Percentiles rank a stretch among this genome's conserved stretches.
Evolutionary conservation across 257 asterid genomes (phyloP).

Genomic region (Gardenia jasminoides): DNA sequence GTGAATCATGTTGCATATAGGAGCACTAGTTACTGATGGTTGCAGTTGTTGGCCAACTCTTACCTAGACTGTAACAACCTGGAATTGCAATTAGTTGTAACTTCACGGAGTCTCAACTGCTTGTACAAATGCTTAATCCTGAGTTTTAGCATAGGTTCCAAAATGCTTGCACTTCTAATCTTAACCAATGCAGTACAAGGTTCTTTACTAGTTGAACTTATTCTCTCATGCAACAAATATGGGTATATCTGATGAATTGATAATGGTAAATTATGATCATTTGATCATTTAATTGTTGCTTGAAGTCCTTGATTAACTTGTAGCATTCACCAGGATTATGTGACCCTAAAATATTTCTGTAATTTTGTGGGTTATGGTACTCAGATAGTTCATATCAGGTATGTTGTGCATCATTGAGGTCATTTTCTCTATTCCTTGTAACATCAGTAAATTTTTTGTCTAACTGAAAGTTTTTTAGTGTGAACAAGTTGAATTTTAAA

Average conservation of each 20-base stretch:
- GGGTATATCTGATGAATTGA: background rate
- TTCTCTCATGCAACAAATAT: background rate
- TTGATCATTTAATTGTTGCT: background rate
- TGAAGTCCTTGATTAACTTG: background rate
- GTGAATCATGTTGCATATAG: background rate
- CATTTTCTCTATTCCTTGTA: background rate
- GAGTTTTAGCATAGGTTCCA: background rate
- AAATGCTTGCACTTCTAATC: background rate
- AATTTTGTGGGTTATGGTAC: background rate
- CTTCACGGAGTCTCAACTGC: background rate
- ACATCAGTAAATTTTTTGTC: background rate
- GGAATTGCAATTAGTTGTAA: background rate
- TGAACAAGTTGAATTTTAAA: background rate
- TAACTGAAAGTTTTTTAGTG: background rate
- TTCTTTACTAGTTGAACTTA: background rate
- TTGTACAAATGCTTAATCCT: background rate
- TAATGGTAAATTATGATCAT: background rate
- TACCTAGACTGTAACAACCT: background rate
- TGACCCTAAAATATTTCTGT: background rate
- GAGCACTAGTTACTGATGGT: too few relatives aligned
- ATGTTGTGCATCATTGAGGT: background rate
- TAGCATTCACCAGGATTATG: too few relatives aligned
- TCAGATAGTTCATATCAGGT: background rate
- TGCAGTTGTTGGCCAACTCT: background rate
- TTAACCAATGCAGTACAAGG: background rate